Evolutionary conservation across 2,329 filamentous ascomycete species (phyloP), one percentile per base, ranked within the genome.

Genomic region (Aspergillus brasiliensis): DNA sequence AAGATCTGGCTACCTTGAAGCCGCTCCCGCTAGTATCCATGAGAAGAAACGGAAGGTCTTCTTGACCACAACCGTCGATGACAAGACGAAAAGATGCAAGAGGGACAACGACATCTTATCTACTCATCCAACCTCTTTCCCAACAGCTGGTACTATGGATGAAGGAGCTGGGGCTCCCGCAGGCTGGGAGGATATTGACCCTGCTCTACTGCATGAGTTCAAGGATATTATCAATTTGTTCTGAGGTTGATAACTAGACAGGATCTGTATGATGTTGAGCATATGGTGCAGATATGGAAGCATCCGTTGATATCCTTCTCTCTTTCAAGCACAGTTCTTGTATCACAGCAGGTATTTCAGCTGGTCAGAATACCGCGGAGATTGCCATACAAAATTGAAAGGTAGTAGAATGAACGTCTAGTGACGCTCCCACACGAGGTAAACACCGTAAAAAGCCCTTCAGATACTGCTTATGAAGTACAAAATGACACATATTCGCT

Each of bases 171-270:
- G 11, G 31, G 11, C 57, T 7, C 51, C 60, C 13, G 28, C 37
- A 15, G 62, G 62, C 46, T 78, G 76, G 75, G 71, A 75, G 23
- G 75, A 72, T 27, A 70, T 80, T 23, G 77, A 76, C 49, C 70
- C 71, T 44, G 65, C 67, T 47, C 51, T 80, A 34, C 63, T 78
- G 56, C 71, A 77, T 56, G 75, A 79, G 61, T 79, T 77, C 59
- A 74, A 74, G 42, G 72, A 77, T 52, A 68, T 76, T 60, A 73
- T 78, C 56, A 73, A 78, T 52, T 74, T 80, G 57, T 67, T 76
- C 44, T 76, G 60, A 68, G n/a, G 23, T 11, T 34, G 10, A 34
- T 34, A 34, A 11, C 31, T 15, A 44, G 10, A 13, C 11, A 10
- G 5, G 7, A 11, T 53, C n/a, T 13, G 25, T 34, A 27, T 46